Percentiles rank a stretch among this genome's conserved stretches.
Evolutionary conservation across 139 green algal species (phyloP).

Genomic region (Yamagishiella unicocca): DNA sequence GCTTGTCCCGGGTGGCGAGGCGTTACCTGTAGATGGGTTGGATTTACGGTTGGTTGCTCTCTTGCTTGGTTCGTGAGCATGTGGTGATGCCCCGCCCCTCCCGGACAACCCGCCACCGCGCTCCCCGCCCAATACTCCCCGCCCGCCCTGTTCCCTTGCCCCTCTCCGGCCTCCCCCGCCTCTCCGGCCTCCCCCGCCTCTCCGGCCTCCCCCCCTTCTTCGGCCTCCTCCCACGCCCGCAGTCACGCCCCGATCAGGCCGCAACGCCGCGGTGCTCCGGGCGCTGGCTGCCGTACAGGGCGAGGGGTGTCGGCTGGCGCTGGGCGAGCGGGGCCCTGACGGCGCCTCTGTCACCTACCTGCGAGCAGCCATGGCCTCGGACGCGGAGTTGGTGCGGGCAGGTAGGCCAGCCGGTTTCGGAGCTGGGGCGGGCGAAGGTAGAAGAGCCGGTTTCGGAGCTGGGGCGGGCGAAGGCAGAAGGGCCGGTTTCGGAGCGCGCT

Average conservation of each 20-base stretch:
- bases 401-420: constrained; percentile 29
- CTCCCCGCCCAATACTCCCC: too few species aligned
- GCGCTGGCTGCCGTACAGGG: constrained; percentile 50
- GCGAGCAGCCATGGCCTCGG: constrained; percentile 50
- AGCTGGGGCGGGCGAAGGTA: background rate
- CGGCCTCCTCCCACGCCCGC: background rate
- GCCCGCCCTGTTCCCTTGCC: too few species aligned
- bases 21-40: too few species aligned
- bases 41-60: too few species aligned
- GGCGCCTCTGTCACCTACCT: constrained; percentile 47
- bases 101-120: too few species aligned
- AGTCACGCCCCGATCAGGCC: constrained; percentile 31
- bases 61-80: too few species aligned
- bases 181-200: too few species aligned
- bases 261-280: constrained; percentile 54
- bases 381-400: constrained; percentile 62
- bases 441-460: background rate
- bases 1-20: too few species aligned
- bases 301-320: constrained; percentile 10
- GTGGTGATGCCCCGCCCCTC: too few species aligned
- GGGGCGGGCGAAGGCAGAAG: background rate
- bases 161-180: background rate
- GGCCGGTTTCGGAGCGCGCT: too few species aligned
- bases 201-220: background rate
- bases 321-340: constrained; percentile 56